phyloP scores from a whole-genome alignment of 2,329 filamentous ascomycete species.

The Coniosporium tulheliwenetii region DNA sequence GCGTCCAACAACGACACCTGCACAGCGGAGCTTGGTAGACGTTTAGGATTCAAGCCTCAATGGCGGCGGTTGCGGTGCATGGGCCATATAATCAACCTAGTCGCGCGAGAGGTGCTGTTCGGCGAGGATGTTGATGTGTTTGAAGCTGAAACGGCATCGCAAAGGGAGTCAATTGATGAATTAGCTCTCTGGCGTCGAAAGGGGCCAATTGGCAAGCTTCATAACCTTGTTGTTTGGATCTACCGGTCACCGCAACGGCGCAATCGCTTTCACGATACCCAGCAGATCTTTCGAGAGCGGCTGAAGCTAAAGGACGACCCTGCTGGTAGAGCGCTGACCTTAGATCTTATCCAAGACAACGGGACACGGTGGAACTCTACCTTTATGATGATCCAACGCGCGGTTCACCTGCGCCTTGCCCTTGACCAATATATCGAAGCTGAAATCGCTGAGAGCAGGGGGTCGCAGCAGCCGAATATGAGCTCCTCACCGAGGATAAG shows the following conservation, averaged over 20 bases:
- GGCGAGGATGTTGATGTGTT: conserved; percentile 3
- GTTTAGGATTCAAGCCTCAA: conserved; percentile 2
- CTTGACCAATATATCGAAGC: conserved; percentile 4
- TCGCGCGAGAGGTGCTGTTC: conserved; percentile 4
- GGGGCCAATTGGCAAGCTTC: conserved; percentile 5
- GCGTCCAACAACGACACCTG: conserved; percentile 5
- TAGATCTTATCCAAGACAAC: conserved; percentile 3
- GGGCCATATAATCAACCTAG: conserved; percentile 7
- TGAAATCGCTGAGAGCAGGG: conserved; percentile 1
- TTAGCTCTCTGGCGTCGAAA: conserved; percentile 4
- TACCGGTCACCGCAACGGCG: conserved; percentile 2
- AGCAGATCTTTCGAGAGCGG: background rate
- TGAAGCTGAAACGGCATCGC: conserved; percentile 1
- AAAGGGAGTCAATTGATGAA: conserved; percentile 1
- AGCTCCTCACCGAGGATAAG: no score
- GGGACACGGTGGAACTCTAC: no score
- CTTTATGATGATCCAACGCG: conserved; percentile 2
- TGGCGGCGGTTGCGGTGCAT: conserved; percentile 3
- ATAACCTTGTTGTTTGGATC: conserved; percentile 5
- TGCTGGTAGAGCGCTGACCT: no score
- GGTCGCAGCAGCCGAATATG: background rate
- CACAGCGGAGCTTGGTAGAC: conserved; percentile 1
- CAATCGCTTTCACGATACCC: conserved; percentile 1
- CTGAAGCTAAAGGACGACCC: background rate
- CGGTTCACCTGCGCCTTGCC: conserved; percentile 3